These are phyloP conservation scores for Chaetomium tenue DNA, from an alignment of 495 filamentous ascomycete species.

Conservation along the genomic window DNA sequence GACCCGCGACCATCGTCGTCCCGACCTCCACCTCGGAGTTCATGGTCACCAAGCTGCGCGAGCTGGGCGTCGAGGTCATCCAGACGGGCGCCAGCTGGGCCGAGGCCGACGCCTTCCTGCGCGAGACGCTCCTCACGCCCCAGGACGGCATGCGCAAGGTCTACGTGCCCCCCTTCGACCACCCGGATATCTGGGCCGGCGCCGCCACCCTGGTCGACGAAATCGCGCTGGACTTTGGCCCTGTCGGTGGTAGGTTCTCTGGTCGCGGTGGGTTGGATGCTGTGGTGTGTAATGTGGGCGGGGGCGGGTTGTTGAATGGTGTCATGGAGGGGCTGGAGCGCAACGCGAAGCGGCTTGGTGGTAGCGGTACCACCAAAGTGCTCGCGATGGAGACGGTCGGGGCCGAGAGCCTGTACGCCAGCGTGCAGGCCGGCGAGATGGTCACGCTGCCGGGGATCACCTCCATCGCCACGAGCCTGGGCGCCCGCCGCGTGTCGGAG, in stretches of 20 bases:
- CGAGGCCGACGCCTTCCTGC: constrained; percentile 74
- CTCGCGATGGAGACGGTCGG: constrained; percentile 81
- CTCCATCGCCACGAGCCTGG: constrained; percentile 75
- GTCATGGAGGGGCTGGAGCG: constrained; percentile 68
- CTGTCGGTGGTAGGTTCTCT: constrained; percentile 28
- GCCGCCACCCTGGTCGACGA: constrained; percentile 73
- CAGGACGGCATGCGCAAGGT: constrained; percentile 51
- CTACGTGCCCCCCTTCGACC: constrained; percentile 93
- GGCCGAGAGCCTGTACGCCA: constrained; percentile 66
- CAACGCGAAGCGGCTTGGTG: constrained; percentile 35
- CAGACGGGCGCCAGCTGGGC: constrained; percentile 69
- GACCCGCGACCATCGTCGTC: constrained; percentile 72
- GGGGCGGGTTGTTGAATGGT: constrained; percentile 82
- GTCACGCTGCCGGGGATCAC: constrained; percentile 74
- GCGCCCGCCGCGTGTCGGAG: constrained; percentile 68
- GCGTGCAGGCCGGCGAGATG: constrained; percentile 58
- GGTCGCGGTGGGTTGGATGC: constrained; percentile 51
- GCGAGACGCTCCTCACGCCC: constrained; percentile 54
- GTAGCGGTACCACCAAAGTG: constrained; percentile 49
- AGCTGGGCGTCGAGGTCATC: constrained; percentile 68
- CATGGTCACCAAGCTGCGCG: constrained; percentile 73
- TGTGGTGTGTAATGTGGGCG: constrained; percentile 81
- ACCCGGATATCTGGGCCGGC: constrained; percentile 81
- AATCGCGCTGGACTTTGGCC: constrained; percentile 44
- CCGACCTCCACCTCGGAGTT: constrained; percentile 62